Conservation (phyloP, 495 filamentous ascomycete species). For the Aeminium ludgeri region DNA sequence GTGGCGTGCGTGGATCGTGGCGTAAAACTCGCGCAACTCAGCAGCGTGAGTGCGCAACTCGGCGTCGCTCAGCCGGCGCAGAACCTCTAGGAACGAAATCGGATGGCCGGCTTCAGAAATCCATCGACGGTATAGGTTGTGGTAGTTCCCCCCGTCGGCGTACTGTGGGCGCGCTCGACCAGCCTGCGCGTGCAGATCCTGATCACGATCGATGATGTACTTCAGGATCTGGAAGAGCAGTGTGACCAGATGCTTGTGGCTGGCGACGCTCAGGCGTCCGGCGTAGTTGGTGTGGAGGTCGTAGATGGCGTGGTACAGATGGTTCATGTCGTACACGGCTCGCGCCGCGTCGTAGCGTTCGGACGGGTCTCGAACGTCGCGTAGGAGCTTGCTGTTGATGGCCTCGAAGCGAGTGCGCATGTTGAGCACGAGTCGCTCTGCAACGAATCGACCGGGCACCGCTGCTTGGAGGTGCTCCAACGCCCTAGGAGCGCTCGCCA, state of each 20-base stretch:
- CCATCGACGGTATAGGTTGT: constrained; percentile 4
- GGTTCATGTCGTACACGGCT: neutral
- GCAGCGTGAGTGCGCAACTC: too few relatives aligned
- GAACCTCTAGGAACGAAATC: neutral
- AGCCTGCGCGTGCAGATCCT: constrained; percentile 1
- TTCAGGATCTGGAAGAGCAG: constrained; percentile 3
- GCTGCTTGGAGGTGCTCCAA: too few relatives aligned
- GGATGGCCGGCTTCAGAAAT: constrained; percentile 1
- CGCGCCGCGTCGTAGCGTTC: constrained; percentile 1
- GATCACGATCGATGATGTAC: neutral
- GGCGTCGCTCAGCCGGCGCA: neutral
- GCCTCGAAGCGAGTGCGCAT: neutral
- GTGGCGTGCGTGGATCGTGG: too few relatives aligned
- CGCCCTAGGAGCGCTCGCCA: too few relatives aligned
- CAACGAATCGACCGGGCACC: neutral
- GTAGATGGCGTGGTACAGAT: constrained; percentile 3
- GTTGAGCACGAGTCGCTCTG: constrained; percentile 1
- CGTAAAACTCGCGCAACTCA: too few relatives aligned
- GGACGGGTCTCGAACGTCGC: neutral
- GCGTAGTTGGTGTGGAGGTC: constrained; percentile 1
- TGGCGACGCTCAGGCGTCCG: neutral
- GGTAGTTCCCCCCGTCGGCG: constrained; percentile 3
- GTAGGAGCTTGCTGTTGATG: neutral
- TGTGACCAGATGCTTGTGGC: neutral
- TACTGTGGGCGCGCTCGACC: neutral